Conservation (phyloP, 2,329 filamentous ascomycete species). For the Kalaharituber pfeilii region DNA sequence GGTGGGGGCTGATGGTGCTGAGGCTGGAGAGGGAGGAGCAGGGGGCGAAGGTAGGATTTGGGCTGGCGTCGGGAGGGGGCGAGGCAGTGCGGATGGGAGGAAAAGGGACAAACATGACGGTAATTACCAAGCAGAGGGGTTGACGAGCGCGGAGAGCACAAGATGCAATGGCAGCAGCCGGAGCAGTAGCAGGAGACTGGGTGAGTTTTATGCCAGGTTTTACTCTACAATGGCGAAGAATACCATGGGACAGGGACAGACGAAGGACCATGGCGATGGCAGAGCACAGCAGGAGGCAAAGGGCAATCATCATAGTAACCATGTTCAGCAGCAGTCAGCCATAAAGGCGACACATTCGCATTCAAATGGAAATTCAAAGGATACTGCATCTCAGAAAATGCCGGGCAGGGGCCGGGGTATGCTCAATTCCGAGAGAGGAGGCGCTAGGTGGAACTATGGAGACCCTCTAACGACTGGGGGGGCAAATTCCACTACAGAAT, state of each 20-base stretch:
- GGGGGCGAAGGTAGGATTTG: neutral
- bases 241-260: neutral
- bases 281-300: neutral
- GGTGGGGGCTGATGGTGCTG: neutral
- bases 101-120: neutral
- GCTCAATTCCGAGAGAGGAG: neutral
- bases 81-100: neutral
- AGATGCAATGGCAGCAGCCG: no score
- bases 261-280: neutral
- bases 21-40: neutral
- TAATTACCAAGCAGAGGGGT: no score
- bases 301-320: neutral
- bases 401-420: neutral
- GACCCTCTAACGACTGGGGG: neutral
- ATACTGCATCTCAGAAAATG: neutral
- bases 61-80: neutral
- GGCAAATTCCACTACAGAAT: neutral
- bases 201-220: conserved; percentile 16
- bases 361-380: no score
- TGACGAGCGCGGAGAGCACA: no score
- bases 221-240: conserved; percentile 12
- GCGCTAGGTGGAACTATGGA: no score
- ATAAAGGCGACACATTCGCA: neutral
- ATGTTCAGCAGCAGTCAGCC: neutral
- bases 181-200: neutral